Conservation (phyloP, 495 filamentous ascomycete genomes). For the Penicillium subrubescens region DNA sequence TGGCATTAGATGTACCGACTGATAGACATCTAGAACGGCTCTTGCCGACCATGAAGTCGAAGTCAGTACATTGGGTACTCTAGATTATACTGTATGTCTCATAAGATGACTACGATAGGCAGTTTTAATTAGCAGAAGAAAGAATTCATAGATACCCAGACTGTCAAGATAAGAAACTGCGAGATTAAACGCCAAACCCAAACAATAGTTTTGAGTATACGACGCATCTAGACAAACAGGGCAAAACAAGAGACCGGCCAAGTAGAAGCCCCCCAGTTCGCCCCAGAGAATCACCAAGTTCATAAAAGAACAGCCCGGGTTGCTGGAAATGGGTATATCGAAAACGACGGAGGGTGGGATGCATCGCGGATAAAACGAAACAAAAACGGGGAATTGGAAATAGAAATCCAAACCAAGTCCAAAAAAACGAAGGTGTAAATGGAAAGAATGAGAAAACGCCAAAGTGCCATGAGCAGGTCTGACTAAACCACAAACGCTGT, state of each 20-base stretch:
- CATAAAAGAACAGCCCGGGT: conserved; percentile 11
- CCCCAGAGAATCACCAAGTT: conserved; percentile 10
- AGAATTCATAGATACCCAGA: background rate
- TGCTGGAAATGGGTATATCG: conserved; percentile 21
- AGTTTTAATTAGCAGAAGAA: background rate
- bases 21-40: no score
- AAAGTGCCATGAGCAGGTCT: conserved; percentile 18
- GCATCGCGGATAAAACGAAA: background rate
- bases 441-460: conserved; percentile 17
- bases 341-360: conserved; percentile 14
- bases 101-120: background rate
- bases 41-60: no score
- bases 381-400: background rate
- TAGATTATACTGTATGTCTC: no score
- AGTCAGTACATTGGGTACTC: no score
- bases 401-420: background rate
- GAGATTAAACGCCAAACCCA: background rate
- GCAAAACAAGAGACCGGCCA: conserved; percentile 5
- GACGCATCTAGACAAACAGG: background rate
- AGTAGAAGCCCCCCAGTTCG: conserved; percentile 14
- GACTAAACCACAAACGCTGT: conserved; percentile 19
- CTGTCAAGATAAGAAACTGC: background rate
- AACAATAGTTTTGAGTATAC: background rate
- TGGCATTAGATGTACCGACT: no score
- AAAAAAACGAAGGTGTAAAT: background rate